Evolutionary conservation across 768 basidiomycete species (phyloP), one percentile per base, ranked within the genome.

Genomic region (Suillus bovinus): DNA sequence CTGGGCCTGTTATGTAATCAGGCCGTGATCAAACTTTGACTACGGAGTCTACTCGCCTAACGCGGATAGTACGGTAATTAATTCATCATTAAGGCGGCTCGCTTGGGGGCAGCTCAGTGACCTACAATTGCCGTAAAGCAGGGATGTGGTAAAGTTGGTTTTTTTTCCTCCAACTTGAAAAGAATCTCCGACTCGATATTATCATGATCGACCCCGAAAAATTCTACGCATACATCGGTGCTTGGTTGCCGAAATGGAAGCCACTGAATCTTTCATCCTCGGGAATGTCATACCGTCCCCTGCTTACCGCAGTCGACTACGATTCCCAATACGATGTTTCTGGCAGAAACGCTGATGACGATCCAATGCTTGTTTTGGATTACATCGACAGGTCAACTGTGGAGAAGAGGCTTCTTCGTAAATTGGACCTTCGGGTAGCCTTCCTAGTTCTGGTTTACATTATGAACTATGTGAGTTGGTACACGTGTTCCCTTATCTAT

Each of bases 361-460:
- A 6, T 56, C 44, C 44, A 8, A 20, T 36, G n/a, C 47, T 34
- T 58, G 17, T 53, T 38, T 24, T 47, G 6, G 24, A 63, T 62
- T 44, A 36, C 41, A 44, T 52, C 24, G 69, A 65, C 42, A 73
- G 69, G 29, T 72, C 77, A 63, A 78, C 78, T 54, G 79, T 81
- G 41, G 82, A 83, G 70, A 75, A 68, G 63, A 76, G 74, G 69
- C 74, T 83, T 31, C 69, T 81, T 44, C 66, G 73, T 47, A 82
- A 83, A 66, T 68, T 83, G 33, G 80, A 82, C 60, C 29, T 70
- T 41, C 72, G 81, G 36, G 77, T 80, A 71, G 72, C 75, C 22
- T 80, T 82, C 62, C 70, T 82, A 5, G 74, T 82, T 46, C 65
- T 81, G 42, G 75, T 82, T 38, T 82, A 82, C 63, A 78, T 81